These are phyloP conservation scores for Neoboletus magnificus DNA, from an alignment of 768 basidiomycete genomes.

Conservation along the genomic window DNA sequence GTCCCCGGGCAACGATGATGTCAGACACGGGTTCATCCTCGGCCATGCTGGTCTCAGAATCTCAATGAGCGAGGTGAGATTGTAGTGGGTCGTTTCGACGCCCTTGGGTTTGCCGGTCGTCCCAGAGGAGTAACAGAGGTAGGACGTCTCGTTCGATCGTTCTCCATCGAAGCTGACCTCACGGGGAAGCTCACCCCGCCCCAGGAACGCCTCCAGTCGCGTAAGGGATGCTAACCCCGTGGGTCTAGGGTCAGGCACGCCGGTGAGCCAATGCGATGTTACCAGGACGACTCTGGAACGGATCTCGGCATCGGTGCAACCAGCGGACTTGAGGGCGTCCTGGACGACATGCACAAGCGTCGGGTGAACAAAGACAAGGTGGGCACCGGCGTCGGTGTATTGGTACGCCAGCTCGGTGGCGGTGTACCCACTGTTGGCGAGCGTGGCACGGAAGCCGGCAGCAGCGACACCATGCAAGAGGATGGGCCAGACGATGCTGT, in stretches of 20 bases:
- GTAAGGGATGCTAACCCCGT: conserved; percentile 36
- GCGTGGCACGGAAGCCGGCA: conserved; percentile 64
- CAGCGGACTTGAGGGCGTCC: conserved; percentile 53
- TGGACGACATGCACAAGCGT: conserved; percentile 52
- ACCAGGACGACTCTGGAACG: conserved; percentile 56
- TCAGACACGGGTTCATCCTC: conserved; percentile 28
- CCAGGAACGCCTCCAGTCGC: conserved; percentile 48
- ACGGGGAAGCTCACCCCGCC: conserved; percentile 42
- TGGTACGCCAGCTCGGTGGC: conserved; percentile 69
- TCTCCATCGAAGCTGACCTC: conserved; percentile 58
- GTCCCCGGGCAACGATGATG: conserved; percentile 7
- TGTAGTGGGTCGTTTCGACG: conserved; percentile 65
- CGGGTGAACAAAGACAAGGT: conserved; percentile 63
- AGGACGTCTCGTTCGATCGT: conserved; percentile 54
- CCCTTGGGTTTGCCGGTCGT: conserved; percentile 82
- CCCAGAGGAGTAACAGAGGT: conserved; percentile 64
- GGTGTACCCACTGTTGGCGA: conserved; percentile 73
- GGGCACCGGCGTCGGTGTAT: conserved; percentile 62
- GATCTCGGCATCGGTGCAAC: conserved; percentile 45
- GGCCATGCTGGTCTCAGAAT: conserved; percentile 49
- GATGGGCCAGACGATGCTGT: conserved; percentile 57
- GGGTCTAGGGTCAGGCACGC: conserved; percentile 28
- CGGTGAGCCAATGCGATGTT: conserved; percentile 44
- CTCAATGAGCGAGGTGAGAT: conserved; percentile 57
- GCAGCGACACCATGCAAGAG: conserved; percentile 48